A percentile compares a stretch with the other conserved stretches of the same genome.
Evolutionary conservation across 1,284 basidiomycete genomes (phyloP).

Genomic region (Moesziomyces parantarcticus): DNA sequence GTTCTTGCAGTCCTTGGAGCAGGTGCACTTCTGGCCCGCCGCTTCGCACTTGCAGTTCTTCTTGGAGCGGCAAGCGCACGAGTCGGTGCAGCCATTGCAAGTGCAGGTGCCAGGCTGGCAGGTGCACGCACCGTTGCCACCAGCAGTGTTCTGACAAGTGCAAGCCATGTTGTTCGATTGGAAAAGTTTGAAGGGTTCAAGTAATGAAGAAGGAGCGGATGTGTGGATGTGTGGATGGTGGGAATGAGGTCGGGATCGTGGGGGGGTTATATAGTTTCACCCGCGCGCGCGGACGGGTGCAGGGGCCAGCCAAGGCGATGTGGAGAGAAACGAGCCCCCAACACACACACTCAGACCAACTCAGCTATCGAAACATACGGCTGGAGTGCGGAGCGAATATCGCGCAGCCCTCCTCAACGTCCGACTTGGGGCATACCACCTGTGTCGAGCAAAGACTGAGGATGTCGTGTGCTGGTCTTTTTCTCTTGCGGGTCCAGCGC

Average conservation of each 20-base stretch:
- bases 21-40: constrained; percentile 33
- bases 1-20: constrained; percentile 33
- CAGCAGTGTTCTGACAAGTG: constrained; percentile 23
- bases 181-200: neutral
- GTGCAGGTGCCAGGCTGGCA: constrained; percentile 29
- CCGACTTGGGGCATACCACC: neutral
- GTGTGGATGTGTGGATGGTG: constrained; percentile 2
- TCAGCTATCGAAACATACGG: neutral
- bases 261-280: neutral
- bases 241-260: neutral
- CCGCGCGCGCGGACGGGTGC: too few relatives aligned
- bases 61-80: constrained; percentile 32
- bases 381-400: constrained; percentile 9
- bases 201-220: too few relatives aligned
- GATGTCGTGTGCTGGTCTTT: constrained; percentile 19
- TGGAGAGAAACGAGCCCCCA: neutral
- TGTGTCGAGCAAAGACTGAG: neutral
- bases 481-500: neutral
- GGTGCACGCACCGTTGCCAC: constrained; percentile 28
- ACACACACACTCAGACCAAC: neutral
- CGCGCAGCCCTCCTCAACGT: constrained; percentile 1
- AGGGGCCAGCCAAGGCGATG: neutral
- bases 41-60: constrained; percentile 47
- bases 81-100: constrained; percentile 39
- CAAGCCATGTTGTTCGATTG: constrained; percentile 33